A percentile compares a stretch with the other conserved stretches of the same genome.
Conservation (phyloP, 2,329 filamentous ascomycete genomes). For the Dothideomycetes sp. region DNA sequence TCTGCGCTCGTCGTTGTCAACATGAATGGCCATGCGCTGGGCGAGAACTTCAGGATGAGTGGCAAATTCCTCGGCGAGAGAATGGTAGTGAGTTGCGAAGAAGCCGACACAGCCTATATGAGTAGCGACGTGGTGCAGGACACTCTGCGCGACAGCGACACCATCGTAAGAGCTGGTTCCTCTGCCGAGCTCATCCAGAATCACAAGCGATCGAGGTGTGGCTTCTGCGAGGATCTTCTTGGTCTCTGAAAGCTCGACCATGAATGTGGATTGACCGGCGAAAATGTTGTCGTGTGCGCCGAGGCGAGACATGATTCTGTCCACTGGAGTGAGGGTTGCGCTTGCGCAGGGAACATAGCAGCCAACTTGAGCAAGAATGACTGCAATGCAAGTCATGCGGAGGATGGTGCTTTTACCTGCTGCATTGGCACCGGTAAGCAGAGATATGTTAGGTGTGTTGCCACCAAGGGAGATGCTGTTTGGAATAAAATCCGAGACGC, state of each 20-base stretch:
- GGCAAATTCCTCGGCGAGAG: constrained; percentile 80
- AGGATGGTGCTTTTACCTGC: constrained; percentile 95
- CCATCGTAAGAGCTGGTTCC: constrained; percentile 94
- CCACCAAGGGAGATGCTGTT: constrained; percentile 88
- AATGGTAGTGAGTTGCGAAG: constrained; percentile 97
- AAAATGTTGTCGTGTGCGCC: constrained; percentile 99
- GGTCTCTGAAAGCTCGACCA: constrained; percentile 92
- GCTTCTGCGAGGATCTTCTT: constrained; percentile 96
- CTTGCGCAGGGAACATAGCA: constrained; percentile 79
- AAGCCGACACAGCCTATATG: constrained; percentile 91
- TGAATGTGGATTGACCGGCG: constrained; percentile 94
- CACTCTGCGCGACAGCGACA: constrained; percentile 90
- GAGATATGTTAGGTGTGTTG: constrained; percentile 66
- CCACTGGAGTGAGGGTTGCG: constrained; percentile 77
- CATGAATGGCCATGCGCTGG: constrained; percentile 87
- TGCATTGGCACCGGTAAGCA: constrained; percentile 92
- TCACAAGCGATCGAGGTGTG: constrained; percentile 86
- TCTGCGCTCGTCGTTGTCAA: constrained; percentile 71
- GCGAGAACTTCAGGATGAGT: constrained; percentile 78
- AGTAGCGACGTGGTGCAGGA: constrained; percentile 89
- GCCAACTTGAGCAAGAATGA: constrained; percentile 95
- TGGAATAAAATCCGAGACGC: constrained; percentile 88
- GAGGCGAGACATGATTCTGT: constrained; percentile 96
- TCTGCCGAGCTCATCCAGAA: constrained; percentile 89
- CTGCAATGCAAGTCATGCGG: constrained; percentile 91